phyloP scores from a whole-genome alignment of 2,329 filamentous ascomycete species.

The Fusarium scirpi region DNA sequence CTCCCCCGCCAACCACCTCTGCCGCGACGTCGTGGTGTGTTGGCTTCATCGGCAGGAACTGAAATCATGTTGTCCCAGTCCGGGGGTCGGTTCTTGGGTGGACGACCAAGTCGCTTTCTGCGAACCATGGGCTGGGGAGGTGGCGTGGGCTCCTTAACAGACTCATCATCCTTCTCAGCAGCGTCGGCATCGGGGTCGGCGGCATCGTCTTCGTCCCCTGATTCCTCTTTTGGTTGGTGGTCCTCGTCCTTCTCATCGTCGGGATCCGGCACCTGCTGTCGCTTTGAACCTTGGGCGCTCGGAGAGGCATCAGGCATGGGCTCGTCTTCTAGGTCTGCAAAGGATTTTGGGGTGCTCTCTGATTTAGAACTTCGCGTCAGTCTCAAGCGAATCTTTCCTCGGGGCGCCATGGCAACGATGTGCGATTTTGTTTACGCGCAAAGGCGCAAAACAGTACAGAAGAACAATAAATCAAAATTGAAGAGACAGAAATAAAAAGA shows the following conservation, averaged over 20 bases:
- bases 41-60: constrained; percentile 64
- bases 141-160: constrained; percentile 65
- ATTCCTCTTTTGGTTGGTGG: constrained; percentile 65
- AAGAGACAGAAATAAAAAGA: constrained; percentile 5
- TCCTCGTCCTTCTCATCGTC: constrained; percentile 58
- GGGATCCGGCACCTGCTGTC: constrained; percentile 54
- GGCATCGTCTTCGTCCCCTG: constrained; percentile 56
- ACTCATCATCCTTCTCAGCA: constrained; percentile 54
- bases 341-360: constrained; percentile 59
- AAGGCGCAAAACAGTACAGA: constrained; percentile 16
- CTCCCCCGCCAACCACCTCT: constrained; percentile 78
- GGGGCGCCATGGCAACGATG: constrained; percentile 44
- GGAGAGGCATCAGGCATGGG: constrained; percentile 49
- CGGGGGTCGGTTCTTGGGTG: constrained; percentile 84
- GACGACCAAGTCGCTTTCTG: constrained; percentile 83
- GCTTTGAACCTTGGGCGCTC: constrained; percentile 55
- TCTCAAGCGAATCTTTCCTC: constrained; percentile 49
- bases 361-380: constrained; percentile 49
- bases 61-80: constrained; percentile 78
- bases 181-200: constrained; percentile 48
- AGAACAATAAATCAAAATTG: neutral
- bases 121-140: constrained; percentile 74
- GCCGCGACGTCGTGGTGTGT: constrained; percentile 72
- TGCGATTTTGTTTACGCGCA: constrained; percentile 11
- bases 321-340: constrained; percentile 55